phyloP scores from a whole-genome alignment of 805 yeast genomes.

The Spathaspora girioi region DNA sequence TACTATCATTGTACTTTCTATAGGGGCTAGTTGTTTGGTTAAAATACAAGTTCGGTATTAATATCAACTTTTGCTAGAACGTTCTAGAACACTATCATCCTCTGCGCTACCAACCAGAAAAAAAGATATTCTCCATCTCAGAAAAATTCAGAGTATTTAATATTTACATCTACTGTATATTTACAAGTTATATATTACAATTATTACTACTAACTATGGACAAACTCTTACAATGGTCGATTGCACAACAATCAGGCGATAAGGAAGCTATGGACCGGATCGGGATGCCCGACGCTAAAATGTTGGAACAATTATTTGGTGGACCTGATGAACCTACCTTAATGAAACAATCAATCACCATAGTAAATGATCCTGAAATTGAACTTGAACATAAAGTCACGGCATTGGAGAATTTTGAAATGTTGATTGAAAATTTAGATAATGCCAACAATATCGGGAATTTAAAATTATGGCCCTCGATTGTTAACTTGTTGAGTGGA shows the following conservation, averaged over 20 bases:
- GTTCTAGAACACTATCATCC: too few relatives aligned
- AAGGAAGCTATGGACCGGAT: conserved; percentile 59
- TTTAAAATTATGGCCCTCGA: conserved; percentile 72
- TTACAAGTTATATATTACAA: too few relatives aligned
- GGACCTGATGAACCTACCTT: conserved; percentile 84
- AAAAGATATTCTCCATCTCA: neutral
- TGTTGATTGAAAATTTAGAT: conserved; percentile 89
- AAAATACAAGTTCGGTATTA: too few relatives aligned
- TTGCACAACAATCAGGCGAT: conserved; percentile 71
- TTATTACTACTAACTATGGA: conserved; percentile 60
- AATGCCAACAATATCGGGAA: conserved; percentile 91
- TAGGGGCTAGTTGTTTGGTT: too few relatives aligned
- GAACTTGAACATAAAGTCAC: conserved; percentile 60
- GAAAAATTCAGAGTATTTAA: neutral
- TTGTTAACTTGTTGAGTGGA: conserved; percentile 50
- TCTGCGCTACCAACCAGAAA: too few relatives aligned
- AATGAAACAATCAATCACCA: conserved; percentile 74
- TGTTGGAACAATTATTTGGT: conserved; percentile 70
- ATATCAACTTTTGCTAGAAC: too few relatives aligned
- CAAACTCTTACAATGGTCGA: conserved; percentile 87
- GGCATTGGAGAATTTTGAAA: conserved; percentile 89
- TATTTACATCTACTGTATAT: neutral
- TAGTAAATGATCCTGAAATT: conserved; percentile 56
- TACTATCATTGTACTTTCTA: too few relatives aligned
- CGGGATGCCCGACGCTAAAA: conserved; percentile 76